These are phyloP conservation scores for Naematelia encephala DNA, from an alignment of 768 basidiomycete species.

Conservation along the genomic window DNA sequence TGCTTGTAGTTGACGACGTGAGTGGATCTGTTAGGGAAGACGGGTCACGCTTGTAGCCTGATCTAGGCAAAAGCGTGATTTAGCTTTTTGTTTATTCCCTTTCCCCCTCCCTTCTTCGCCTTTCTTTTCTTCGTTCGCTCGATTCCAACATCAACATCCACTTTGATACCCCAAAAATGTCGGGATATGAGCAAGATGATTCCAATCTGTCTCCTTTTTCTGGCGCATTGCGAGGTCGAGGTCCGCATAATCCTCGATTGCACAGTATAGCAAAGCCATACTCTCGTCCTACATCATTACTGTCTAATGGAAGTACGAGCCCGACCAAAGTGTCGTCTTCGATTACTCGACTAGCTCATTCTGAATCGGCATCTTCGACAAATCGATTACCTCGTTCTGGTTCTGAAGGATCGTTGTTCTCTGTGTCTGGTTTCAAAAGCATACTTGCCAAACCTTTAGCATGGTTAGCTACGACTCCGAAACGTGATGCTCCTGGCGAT, in stretches of 20 bases:
- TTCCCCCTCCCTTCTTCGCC: constrained; percentile 1
- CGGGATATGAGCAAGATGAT: constrained; percentile 1
- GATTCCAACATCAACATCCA: not conserved
- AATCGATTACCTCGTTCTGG: not conserved
- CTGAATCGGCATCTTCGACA: not conserved
- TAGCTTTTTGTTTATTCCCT: too few relatives aligned
- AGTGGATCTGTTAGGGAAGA: too few relatives aligned
- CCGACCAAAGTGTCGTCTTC: constrained; percentile 1
- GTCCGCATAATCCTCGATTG: constrained; percentile 10
- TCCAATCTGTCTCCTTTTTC: constrained; percentile 1
- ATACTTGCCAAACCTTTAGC: constrained; percentile 20
- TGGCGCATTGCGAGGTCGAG: constrained; percentile 3
- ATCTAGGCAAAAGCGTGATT: too few relatives aligned
- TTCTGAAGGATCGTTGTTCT: constrained; percentile 8
- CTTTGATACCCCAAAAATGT: not conserved
- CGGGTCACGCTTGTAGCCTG: too few relatives aligned
- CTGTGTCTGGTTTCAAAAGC: constrained; percentile 13
- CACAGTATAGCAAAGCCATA: constrained; percentile 23
- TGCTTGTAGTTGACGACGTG: too few relatives aligned
- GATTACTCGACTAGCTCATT: not conserved
- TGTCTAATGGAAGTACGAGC: constrained; percentile 4
- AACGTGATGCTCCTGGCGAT: not conserved
- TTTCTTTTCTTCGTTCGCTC: not conserved
- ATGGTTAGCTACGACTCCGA: constrained; percentile 30
- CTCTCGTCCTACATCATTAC: constrained; percentile 16